These are phyloP conservation scores for Penicillium longicatenatum DNA, from an alignment of 495 filamentous ascomycete genomes.

Conservation along the genomic window DNA sequence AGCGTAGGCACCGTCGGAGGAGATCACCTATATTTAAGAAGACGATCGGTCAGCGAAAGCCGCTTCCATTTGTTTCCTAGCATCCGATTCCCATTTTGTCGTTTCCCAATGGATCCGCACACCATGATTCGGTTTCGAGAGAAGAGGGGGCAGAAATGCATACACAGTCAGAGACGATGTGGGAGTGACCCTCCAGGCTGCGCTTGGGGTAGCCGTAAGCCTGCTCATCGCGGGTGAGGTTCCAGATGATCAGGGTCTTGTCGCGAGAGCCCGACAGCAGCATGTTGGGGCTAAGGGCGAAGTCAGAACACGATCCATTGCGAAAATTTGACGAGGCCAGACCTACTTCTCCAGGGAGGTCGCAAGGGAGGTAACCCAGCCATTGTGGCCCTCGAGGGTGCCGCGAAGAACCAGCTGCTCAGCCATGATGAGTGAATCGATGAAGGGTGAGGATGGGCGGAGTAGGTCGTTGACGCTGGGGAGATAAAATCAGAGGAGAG, in stretches of 20 bases:
- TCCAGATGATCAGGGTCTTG: constrained; percentile 99
- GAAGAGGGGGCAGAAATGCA: constrained; percentile 38
- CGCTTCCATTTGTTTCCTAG: constrained; percentile 11
- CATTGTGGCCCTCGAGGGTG: constrained; percentile 93
- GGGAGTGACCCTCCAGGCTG: constrained; percentile 95
- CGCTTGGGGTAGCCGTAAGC: constrained; percentile 98
- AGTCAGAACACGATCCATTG: constrained; percentile 40
- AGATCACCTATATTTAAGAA: constrained; percentile 78
- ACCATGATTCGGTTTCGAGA: constrained; percentile 6
- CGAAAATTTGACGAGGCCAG: constrained; percentile 25
- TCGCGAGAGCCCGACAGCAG: constrained; percentile 96
- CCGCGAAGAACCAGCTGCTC: constrained; percentile 97
- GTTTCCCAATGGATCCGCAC: constrained; percentile 17
- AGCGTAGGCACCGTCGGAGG: constrained; percentile 98
- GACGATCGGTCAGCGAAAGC: constrained; percentile 40
- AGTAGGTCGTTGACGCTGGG: constrained; percentile 52
- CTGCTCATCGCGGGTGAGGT: constrained; percentile 97
- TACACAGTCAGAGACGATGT: constrained; percentile 99
- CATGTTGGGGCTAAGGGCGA: constrained; percentile 89
- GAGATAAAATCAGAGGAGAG: constrained; percentile 49
- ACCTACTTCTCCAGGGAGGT: constrained; percentile 98
- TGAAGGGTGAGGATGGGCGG: constrained; percentile 49
- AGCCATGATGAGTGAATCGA: constrained; percentile 68
- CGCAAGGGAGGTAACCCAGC: constrained; percentile 77
- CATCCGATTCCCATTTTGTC: constrained; percentile 17